Base-by-base conservation (phyloP, 2,329 filamentous ascomycete species). In the Domatiomyces catenatus region DNA sequence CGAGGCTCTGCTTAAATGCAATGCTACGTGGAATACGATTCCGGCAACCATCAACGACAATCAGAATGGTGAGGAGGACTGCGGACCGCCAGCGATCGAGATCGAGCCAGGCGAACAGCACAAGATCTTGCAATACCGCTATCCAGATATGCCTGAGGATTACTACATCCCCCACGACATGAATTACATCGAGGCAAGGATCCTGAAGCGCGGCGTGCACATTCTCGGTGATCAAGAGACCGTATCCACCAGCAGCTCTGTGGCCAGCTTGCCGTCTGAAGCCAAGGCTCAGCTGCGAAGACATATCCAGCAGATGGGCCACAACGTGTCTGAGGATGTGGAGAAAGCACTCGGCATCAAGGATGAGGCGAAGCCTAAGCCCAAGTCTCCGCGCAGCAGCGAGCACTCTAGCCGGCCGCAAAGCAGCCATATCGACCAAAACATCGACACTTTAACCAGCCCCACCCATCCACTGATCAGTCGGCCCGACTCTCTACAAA, bases 121-220 rank as follows among this genome's bases (percentile, higher is more conserved):
- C 20, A 60, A 56, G 22, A 62, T 67, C 8, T 56, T 72, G 22
- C 69, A 72, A 58, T 63, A 57, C 51, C 69, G 69, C 57, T 71
- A 71, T 49, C 64, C 67, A 6, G 66, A 69, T 42, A 55, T 72
- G 3, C 65, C 65, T 17, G 61, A 75, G 58, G 78, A 83, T 54
- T 94, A 94, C 66, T 81, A 80, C 57, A 76, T 96, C n/a, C 88
- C 89, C 0, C 87, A 86, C 52, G 90, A 96, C 61, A 86, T 89
- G 8, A 96, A 89, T 89, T 86, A 93, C 55, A 93, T 96, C 63
- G 82, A 85, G 55, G 87, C 92, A 22, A 84, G 90, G 47, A 92
- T 94, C 75, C 76, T 83, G 56, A 93, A 92, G 58, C 78, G 86
- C 57, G 84, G 87, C 73, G 80, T 79, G 76, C 79, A 72, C 52